Conservation (phyloP, 495 filamentous ascomycete genomes). For the Penicillium egyptiacum region DNA sequence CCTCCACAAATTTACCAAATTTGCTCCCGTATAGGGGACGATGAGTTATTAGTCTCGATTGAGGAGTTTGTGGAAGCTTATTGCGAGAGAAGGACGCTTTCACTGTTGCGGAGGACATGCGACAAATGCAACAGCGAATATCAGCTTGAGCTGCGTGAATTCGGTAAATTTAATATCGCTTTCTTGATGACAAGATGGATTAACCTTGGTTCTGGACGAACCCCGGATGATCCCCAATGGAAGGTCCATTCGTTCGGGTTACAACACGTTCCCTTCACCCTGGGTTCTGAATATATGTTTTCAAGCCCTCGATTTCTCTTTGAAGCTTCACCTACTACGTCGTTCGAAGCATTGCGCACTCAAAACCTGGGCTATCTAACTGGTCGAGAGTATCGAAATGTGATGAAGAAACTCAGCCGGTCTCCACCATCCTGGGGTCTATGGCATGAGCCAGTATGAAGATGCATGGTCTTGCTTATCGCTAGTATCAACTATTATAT, state of each 20-base stretch:
- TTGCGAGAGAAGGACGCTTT: neutral
- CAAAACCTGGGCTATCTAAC: neutral
- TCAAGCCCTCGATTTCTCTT: too few species aligned
- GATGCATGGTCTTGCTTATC: neutral
- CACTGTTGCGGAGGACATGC: neutral
- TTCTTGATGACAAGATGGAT: neutral
- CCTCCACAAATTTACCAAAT: neutral
- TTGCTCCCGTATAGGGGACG: neutral
- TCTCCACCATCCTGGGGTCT: neutral
- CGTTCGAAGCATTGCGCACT: neutral
- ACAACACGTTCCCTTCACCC: too few species aligned
- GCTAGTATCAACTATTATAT: neutral
- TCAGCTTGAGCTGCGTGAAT: neutral
- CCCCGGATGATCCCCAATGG: neutral
- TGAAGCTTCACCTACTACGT: too few species aligned
- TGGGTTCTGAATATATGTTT: too few species aligned
- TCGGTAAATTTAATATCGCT: neutral
- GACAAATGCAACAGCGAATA: neutral
- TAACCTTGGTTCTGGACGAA: neutral
- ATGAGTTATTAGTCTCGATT: too few species aligned
- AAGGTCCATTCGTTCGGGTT: neutral
- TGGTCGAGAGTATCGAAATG: neutral
- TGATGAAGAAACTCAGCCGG: neutral
- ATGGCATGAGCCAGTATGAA: neutral
- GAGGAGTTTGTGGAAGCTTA: neutral